Percentiles rank a stretch among this genome's conserved stretches.
Evolutionary conservation across 2,329 filamentous ascomycete genomes (phyloP).

Genomic region (Pseudogymnoascus sp.): DNA sequence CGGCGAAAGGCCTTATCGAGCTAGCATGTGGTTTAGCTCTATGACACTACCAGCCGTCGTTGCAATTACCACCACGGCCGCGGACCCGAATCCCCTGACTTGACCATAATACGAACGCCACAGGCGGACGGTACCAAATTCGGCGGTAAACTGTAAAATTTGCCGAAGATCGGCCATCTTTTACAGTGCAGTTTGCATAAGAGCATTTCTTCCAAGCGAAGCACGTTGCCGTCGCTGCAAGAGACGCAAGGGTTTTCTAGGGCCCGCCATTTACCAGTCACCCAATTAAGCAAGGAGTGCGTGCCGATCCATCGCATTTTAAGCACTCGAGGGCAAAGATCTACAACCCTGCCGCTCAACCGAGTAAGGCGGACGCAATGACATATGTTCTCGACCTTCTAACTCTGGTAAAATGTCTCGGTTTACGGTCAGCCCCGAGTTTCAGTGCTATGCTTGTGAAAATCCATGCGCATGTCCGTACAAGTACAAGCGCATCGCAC

Average conservation of each 20-base stretch:
- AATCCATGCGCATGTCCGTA: neutral
- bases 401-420: neutral
- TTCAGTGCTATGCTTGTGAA: neutral
- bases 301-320: neutral
- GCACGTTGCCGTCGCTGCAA: neutral
- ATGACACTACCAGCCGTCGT: too few species aligned
- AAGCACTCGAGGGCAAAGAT: neutral
- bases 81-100: neutral
- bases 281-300: neutral
- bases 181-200: neutral
- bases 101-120: neutral
- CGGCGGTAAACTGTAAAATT: neutral
- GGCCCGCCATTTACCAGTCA: neutral
- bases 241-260: neutral
- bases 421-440: neutral
- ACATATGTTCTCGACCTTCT: neutral
- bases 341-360: neutral
- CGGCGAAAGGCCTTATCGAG: too few species aligned
- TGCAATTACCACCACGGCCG: neutral
- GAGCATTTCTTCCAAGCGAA: neutral
- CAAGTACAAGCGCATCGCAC: neutral
- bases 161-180: neutral
- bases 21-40: too few species aligned
- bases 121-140: neutral
- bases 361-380: neutral